A percentile compares a stretch with the other conserved stretches of the same genome.
phyloP scores from a whole-genome alignment of 2,329 filamentous ascomycete species.

The Xylariales sp. region DNA sequence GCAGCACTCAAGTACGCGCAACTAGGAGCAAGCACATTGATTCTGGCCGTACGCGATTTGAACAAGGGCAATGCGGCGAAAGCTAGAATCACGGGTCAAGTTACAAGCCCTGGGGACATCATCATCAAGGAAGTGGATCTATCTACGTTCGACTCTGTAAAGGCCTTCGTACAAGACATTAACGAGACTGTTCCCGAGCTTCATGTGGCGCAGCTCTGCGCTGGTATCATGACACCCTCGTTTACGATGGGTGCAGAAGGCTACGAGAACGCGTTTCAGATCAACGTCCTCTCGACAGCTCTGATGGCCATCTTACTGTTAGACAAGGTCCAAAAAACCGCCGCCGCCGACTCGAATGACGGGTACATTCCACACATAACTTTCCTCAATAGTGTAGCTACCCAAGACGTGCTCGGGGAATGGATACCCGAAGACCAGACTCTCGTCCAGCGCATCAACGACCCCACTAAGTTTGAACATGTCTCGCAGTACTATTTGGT shows the following conservation, averaged over 20 bases:
- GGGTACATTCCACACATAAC: slow-evolving; percentile 53
- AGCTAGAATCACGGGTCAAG: slow-evolving; percentile 44
- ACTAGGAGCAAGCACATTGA: slow-evolving; percentile 55
- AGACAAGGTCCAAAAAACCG: slow-evolving; percentile 55
- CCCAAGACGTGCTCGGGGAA: slow-evolving; percentile 37
- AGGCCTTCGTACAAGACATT: slow-evolving; percentile 53
- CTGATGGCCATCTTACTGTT: slow-evolving; percentile 64
- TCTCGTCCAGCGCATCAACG: slow-evolving; percentile 35
- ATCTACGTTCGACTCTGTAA: slow-evolving; percentile 55
- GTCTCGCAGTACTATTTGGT: slow-evolving; percentile 46
- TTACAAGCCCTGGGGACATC: slow-evolving; percentile 38
- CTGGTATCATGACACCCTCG: slow-evolving; percentile 17
- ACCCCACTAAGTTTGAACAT: slow-evolving; percentile 37
- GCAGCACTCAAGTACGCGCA: slow-evolving; percentile 60
- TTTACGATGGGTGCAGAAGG: slow-evolving; percentile 51
- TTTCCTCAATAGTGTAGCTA: slow-evolving; percentile 51
- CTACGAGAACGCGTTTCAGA: slow-evolving; percentile 64
- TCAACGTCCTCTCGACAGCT: slow-evolving; percentile 68
- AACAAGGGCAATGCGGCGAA: slow-evolving; percentile 57
- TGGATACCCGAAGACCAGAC: slow-evolving; percentile 34
- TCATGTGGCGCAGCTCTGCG: slow-evolving; percentile 54
- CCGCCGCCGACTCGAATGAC: slow-evolving; percentile 36
- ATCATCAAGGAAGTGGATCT: slow-evolving; percentile 53
- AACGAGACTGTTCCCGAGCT: slow-evolving; percentile 52
- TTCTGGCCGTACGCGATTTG: slow-evolving; percentile 58